Conservation (phyloP, 805 yeast species). For the Komagataella kurtzmanii region DNA sequence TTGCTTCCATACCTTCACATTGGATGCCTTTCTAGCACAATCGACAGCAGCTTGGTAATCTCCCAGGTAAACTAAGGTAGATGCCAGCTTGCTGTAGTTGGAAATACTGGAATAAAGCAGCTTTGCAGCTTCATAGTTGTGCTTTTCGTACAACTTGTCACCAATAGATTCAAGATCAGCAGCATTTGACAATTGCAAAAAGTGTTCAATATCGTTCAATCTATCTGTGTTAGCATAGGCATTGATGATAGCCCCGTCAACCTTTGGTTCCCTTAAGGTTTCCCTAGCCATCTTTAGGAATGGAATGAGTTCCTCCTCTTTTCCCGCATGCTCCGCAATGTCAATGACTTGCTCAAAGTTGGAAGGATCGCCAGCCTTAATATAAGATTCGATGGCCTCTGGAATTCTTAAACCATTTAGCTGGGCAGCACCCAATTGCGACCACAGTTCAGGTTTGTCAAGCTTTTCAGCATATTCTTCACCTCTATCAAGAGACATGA, state of each 20-base stretch:
- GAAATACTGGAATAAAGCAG: conserved; percentile 74
- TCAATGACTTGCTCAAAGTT: conserved; percentile 89
- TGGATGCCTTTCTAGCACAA: conserved; percentile 96
- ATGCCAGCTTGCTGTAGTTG: conserved; percentile 90
- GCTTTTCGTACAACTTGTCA: conserved; percentile 71
- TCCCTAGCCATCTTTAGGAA: conserved; percentile 87
- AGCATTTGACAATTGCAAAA: conserved; percentile 78
- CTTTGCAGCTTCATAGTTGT: conserved; percentile 88
- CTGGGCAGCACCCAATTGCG: conserved; percentile 92
- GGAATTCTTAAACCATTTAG: conserved; percentile 84
- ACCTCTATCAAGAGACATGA: conserved; percentile 91
- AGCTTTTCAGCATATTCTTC: conserved; percentile 84
- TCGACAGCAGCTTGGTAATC: conserved; percentile 97
- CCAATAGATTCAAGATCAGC: conserved; percentile 90
- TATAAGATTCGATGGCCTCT: conserved; percentile 86
- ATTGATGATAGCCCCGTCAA: conserved; percentile 86
- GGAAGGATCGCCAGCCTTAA: conserved; percentile 82
- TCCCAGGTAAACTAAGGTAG: conserved; percentile 84
- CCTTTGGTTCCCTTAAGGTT: conserved; percentile 76
- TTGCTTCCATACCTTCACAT: conserved; percentile 90
- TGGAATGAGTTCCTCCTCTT: conserved; percentile 83
- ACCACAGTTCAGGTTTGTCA: conserved; percentile 82
- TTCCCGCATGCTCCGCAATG: conserved; percentile 90
- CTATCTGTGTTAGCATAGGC: conserved; percentile 73
- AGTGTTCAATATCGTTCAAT: conserved; percentile 69